phyloP scores from a whole-genome alignment of 768 basidiomycete species.

The Saitozyma podzolica region DNA sequence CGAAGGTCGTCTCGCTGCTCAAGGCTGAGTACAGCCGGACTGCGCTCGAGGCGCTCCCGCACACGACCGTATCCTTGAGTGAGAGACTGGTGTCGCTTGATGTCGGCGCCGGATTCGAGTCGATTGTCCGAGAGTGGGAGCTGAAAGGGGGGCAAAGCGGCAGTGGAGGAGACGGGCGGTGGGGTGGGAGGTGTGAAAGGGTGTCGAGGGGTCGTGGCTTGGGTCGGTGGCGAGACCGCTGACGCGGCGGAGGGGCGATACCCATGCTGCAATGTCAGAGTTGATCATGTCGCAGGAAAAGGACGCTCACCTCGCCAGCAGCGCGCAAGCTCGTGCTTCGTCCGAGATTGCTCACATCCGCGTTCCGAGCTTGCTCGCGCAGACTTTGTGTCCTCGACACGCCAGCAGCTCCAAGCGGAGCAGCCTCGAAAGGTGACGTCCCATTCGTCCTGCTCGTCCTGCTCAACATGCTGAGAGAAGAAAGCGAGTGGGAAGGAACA shows the following conservation, averaged over 20 bases:
- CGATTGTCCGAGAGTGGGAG: slow-evolving; percentile 13
- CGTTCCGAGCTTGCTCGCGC: slow-evolving; percentile 38
- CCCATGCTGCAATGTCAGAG: not conserved
- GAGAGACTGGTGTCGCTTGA: slow-evolving; percentile 45
- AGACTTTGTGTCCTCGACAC: slow-evolving; percentile 46
- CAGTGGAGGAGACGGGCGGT: slow-evolving; percentile 38
- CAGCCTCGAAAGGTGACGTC: not conserved
- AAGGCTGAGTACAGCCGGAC: slow-evolving; percentile 27
- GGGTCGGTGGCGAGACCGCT: slow-evolving; percentile 18
- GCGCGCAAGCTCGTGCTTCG: slow-evolving; percentile 36
- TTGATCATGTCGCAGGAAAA: not conserved
- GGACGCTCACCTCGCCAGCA: slow-evolving; percentile 27
- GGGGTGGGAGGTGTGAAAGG: slow-evolving; percentile 35
- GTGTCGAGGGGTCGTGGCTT: slow-evolving; percentile 25
- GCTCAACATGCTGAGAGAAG: slow-evolving; percentile 34
- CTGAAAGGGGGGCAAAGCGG: slow-evolving; percentile 39
- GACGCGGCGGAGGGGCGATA: slow-evolving; percentile 2
- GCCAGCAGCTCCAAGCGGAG: slow-evolving; percentile 10
- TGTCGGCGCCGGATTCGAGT: slow-evolving; percentile 20
- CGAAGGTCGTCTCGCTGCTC: slow-evolving; percentile 29
- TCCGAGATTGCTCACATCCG: slow-evolving; percentile 17
- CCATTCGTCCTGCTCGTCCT: not conserved
- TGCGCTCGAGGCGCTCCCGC: slow-evolving; percentile 32
- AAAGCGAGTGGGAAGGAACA: slow-evolving; percentile 34
- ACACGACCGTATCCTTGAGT: slow-evolving; percentile 36